phyloP scores from a whole-genome alignment of 768 basidiomycete genomes.

The Naganishia onofrii region DNA sequence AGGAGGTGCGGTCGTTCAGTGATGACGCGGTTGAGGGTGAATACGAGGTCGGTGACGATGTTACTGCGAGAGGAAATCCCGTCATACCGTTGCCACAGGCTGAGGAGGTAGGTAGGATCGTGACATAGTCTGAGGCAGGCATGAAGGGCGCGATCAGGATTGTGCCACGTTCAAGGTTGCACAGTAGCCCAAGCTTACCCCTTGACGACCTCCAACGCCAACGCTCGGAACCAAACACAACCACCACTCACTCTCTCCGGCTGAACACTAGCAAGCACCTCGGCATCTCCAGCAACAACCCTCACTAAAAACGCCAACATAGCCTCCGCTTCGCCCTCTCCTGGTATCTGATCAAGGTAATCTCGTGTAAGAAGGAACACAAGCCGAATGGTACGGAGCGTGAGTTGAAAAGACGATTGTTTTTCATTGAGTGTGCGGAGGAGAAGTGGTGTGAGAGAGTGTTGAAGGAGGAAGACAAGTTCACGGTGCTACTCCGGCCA shows the following conservation, averaged over 20 bases:
- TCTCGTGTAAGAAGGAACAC: slow-evolving; percentile 90
- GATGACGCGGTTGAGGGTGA: slow-evolving; percentile 77
- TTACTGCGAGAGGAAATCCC: slow-evolving; percentile 19
- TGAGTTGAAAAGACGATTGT: slow-evolving; percentile 68
- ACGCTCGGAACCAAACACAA: slow-evolving; percentile 74
- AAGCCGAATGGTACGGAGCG: slow-evolving; percentile 85
- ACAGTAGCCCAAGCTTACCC: slow-evolving; percentile 54
- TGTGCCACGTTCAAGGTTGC: background rate
- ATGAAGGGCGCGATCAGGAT: background rate
- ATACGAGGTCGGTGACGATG: slow-evolving; percentile 64
- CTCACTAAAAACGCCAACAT: slow-evolving; percentile 65
- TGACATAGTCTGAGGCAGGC: slow-evolving; percentile 44
- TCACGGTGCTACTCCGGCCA: slow-evolving; percentile 64
- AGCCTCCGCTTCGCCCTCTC: slow-evolving; percentile 71
- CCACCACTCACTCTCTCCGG: slow-evolving; percentile 21
- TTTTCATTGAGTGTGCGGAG: slow-evolving; percentile 82
- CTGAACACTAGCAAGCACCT: slow-evolving; percentile 32
- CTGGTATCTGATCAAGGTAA: slow-evolving; percentile 71
- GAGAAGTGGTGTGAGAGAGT: slow-evolving; percentile 84
- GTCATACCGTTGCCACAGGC: slow-evolving; percentile 43
- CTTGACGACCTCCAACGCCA: slow-evolving; percentile 88
- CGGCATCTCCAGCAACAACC: slow-evolving; percentile 54
- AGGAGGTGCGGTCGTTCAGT: slow-evolving; percentile 84
- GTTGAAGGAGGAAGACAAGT: slow-evolving; percentile 76
- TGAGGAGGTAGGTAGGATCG: slow-evolving; percentile 40